Evolutionary conservation across 2,329 filamentous ascomycete genomes (phyloP), one percentile per base, ranked within the genome.

Genomic region (Colletotrichum musae): DNA sequence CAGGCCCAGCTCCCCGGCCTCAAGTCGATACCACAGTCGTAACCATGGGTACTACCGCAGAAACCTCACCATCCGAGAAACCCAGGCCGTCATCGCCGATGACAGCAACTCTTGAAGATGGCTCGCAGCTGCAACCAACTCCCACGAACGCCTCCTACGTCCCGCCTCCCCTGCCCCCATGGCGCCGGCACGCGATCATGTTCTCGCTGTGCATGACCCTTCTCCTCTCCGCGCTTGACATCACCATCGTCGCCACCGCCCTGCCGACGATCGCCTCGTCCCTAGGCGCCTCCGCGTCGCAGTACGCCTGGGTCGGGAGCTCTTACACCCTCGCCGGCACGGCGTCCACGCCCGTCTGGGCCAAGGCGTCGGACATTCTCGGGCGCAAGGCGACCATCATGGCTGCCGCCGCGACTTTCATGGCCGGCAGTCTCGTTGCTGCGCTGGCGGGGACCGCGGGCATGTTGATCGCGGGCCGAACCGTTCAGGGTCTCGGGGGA

Each of bases 341-440:
- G 0, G 90, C 91, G 0, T 85, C 85, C 1, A 88, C 87, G 0
- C 91, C 92, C 0, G 86, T 92, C 24, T 94, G 92, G 92, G 91
- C 90, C 1, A 82, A 82, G 62, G 71, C 82, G 50, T 79, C 77
- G 2, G 81, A 84, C 70, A 81, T 84, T 15, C 81, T 79, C 75
- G 82, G 81, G 3, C 77, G 82, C 10, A 83, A 83, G 62, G 76
- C 78, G 0, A 75, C 80, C 15, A 68, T 83, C 7, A 73, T 83
- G n/a, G 65, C 74, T 2, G 78, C 80, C 3, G 72, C 75, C 1
- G 72, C 43, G 1, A 72, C 80, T 0, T 84, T 84, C 72, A 79
- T 82, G 64, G 62, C 50, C 9, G 66, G 63, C 1, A 66, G 62
- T 18, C 50, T 66, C 4, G 39, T 60, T 1, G 62, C 65, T 5